Base-by-base conservation (phyloP, 371 early-diverging fungal species). In the Mortierella sp. region DNA sequence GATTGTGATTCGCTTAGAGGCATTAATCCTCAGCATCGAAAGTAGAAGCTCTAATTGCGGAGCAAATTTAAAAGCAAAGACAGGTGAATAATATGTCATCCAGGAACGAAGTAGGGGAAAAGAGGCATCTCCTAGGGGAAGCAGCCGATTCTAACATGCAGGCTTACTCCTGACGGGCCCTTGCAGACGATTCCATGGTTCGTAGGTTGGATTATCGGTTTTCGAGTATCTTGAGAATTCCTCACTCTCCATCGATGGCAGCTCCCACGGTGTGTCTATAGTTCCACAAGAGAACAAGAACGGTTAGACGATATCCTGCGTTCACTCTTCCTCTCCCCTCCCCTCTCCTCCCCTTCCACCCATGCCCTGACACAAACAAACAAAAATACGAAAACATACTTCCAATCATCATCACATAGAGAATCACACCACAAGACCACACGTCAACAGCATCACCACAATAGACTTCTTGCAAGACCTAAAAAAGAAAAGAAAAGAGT, bases 351-450 rank as follows among this genome's bases (percentile, higher is more conserved):
- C 12, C 1, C 1, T 2, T 25, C 19, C 21, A 14, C 12, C 4
- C 50, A 14, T 4, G 53, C 21, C 12, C 4, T 2, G 53, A 9
- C 1, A 53, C 14, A 66, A 37, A 37, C 9, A 3, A 3, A 5
- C 37, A 37, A 37, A 9, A 37, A 37, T 3, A 37, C 5, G 37
- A 37, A 37, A n/a, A 71, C 75, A 56, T 75, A 82, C 87, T 88
- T 57, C 97, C 97, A 45, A 90, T 89, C 50, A 94, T 87, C 94
- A 94, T 93, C 7, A 94, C 94, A 66, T 91, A 94, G 60, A 97
- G 82, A 64, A 97, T 94, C 11, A 97, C 96, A 2, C 98, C 98
- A 62, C 95, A 93, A 47, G 92, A 92, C 97, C 97, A 97, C 23
- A 97, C 88, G 72, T 97, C 98, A 2, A 95, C 95, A 11, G 92